A percentile compares a stretch with the other conserved stretches of the same genome.
Conservation (phyloP, 108 stramenopile genomes). For the Stephanodiscus triporus region DNA sequence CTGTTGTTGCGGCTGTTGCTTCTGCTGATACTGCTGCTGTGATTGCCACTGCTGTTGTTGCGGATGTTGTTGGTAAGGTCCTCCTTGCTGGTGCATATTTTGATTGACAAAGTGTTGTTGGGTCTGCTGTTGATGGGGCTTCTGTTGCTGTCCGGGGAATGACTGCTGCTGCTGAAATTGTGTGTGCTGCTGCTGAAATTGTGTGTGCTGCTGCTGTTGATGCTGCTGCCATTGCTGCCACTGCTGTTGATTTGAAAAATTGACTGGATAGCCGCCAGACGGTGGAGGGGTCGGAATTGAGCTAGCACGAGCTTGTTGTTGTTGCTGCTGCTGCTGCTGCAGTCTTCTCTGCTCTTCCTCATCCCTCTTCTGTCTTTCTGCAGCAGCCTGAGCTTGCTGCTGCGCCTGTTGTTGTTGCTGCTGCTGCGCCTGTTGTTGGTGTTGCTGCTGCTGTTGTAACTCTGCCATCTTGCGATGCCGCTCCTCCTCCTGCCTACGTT, state of each 20-base stretch:
- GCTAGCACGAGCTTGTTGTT: conserved; percentile 7
- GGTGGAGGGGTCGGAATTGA: conserved; percentile 7
- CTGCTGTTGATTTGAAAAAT: conserved; percentile 30
- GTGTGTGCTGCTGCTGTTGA: conserved; percentile 35
- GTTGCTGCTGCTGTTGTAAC: conserved; percentile 34
- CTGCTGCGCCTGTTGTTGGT: conserved; percentile 15
- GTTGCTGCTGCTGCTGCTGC: conserved; percentile 46
- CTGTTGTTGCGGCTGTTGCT: conserved; percentile 30
- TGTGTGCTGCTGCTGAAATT: conserved; percentile 7
- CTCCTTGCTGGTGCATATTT: conserved; percentile 29
- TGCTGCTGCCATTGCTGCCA: no score
- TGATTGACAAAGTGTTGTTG: conserved; percentile 35
- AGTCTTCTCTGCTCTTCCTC: conserved; percentile 43
- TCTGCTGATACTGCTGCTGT: conserved; percentile 42
- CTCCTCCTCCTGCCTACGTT: conserved; percentile 52
- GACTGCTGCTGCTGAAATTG: conserved; percentile 47
- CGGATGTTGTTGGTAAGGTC: neutral
- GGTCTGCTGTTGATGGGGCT: conserved; percentile 31
- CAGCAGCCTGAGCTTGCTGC: conserved; percentile 16
- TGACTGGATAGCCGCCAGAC: conserved; percentile 7
- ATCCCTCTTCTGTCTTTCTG: conserved; percentile 35
- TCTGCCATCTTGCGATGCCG: conserved; percentile 34
- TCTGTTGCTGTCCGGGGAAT: conserved; percentile 33
- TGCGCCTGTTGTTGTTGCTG: conserved; percentile 25
- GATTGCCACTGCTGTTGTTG: conserved; percentile 36